Conservation (phyloP, 148 eudicot species). For the Oxyria digyna region DNA sequence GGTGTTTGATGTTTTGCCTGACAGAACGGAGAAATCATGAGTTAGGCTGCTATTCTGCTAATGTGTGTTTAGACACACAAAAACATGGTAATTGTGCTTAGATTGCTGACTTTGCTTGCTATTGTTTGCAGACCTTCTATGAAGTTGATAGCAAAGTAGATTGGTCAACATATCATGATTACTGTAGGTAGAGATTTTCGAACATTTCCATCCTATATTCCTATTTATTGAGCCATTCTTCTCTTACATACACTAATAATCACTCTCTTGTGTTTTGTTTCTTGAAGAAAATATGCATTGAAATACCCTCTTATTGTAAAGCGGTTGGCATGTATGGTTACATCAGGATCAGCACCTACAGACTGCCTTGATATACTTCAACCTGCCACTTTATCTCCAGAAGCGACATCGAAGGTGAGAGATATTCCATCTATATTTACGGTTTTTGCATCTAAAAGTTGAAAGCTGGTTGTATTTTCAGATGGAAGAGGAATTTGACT, state of each 20-base stretch:
- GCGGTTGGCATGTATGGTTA: constrained; percentile 81
- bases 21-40: not conserved
- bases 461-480: constrained; percentile 20
- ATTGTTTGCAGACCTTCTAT: constrained; percentile 35
- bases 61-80: not conserved
- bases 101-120: not conserved
- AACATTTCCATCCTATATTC: not conserved
- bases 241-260: not conserved
- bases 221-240: not conserved
- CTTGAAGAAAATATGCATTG: constrained; percentile 52
- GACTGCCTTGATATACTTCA: constrained; percentile 74
- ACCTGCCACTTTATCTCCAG: constrained; percentile 48
- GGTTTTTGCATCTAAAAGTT: not conserved
- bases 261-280: constrained; percentile 1
- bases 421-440: not conserved
- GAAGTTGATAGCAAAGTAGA: constrained; percentile 65
- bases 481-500: constrained; percentile 61
- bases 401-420: constrained; percentile 37
- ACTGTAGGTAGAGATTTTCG: constrained; percentile 42
- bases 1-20: constrained; percentile 27
- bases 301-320: constrained; percentile 86
- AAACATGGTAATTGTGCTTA: not conserved
- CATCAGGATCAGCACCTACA: constrained; percentile 49
- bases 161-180: constrained; percentile 57
- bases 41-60: not conserved